These are phyloP conservation scores for Epichloe festucae DNA, from an alignment of 2,329 filamentous ascomycete species.

Conservation along the genomic window DNA sequence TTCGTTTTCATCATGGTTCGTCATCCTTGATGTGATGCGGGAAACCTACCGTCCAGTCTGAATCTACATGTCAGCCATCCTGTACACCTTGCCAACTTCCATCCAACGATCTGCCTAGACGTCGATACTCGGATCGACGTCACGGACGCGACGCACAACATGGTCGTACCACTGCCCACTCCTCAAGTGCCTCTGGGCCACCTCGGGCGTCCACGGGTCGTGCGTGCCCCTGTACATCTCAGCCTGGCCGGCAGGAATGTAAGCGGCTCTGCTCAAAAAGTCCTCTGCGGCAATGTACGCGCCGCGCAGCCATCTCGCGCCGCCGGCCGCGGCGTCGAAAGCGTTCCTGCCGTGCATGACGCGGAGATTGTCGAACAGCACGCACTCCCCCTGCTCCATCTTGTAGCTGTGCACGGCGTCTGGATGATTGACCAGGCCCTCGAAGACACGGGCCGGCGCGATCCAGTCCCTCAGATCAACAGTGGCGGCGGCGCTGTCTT, in stretches of 20 bases:
- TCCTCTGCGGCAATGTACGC: conserved; percentile 57
- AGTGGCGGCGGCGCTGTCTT: not conserved
- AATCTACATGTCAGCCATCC: too few species aligned
- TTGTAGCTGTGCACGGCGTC: conserved; percentile 55
- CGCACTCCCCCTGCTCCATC: conserved; percentile 77
- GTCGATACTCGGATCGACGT: conserved; percentile 9
- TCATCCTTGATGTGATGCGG: too few species aligned
- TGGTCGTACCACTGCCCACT: conserved; percentile 16
- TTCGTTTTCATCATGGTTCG: too few species aligned
- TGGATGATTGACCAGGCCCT: conserved; percentile 41
- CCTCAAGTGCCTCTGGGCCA: conserved; percentile 14
- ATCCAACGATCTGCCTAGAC: not conserved
- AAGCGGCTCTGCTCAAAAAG: conserved; percentile 24
- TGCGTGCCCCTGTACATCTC: conserved; percentile 12
- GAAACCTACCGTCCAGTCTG: too few species aligned
- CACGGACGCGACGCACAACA: conserved; percentile 12
- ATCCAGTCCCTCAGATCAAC: conserved; percentile 28
- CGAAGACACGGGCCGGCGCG: conserved; percentile 40
- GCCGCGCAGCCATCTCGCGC: conserved; percentile 70
- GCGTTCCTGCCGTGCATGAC: conserved; percentile 71
- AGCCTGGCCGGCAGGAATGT: conserved; percentile 17
- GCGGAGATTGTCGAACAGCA: conserved; percentile 81
- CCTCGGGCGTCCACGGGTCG: conserved; percentile 13
- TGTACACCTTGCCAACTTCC: too few species aligned
- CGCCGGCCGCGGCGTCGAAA: conserved; percentile 53